Evolutionary conservation across 176 grass and related monocot genomes (phyloP), one percentile per base, ranked within the genome.

Genomic region (Bolboschoenus planiculmis): DNA sequence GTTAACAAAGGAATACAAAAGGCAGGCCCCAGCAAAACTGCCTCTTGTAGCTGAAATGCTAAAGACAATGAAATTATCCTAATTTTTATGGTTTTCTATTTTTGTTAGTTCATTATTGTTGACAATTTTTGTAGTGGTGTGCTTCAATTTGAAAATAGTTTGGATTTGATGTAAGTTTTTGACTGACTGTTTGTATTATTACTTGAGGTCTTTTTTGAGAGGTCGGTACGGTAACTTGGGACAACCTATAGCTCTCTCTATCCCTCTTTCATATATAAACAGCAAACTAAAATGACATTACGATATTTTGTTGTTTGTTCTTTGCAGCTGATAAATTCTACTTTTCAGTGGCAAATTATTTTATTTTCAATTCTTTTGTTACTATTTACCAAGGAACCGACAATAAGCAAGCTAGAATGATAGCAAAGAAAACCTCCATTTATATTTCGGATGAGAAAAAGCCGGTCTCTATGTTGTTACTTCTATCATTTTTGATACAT

Each of bases 11-110:
- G 88, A 90, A 68, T 99, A 95, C 88, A 91, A 95, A 61, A 82
- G 83, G 44, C 80, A 46, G 21, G 93, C 92, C 63, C 84, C 92
- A 1, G 86, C 66, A 23, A 99, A 91, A 84, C 87, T 89, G 57
- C 86, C 84, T 9, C 89, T 99, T 48, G 79, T 99, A 81, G 84
- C 75, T 36, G 86, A 47, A 78, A 88, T 93, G 89, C 74, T 99
- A 63, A 95, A 93, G 84, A 95, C 75, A 89, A 91, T 95, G 92
- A 99, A 95, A 30, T 87, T 99, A 30, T 81, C 64, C 56, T 91
- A 78, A 87, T 88, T 64, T 63, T 31, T 46, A 56, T 80, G 55
- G n/a, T 63, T 48, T 81, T 48, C 7, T 29, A 11, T 82, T 23
- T 37, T 61, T 59, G 33, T 64, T 77, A 51, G 72, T 53, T 82